Evolutionary conservation across 2,329 filamentous ascomycete genomes (phyloP).

Genomic region (Fusarium ramigenum): DNA sequence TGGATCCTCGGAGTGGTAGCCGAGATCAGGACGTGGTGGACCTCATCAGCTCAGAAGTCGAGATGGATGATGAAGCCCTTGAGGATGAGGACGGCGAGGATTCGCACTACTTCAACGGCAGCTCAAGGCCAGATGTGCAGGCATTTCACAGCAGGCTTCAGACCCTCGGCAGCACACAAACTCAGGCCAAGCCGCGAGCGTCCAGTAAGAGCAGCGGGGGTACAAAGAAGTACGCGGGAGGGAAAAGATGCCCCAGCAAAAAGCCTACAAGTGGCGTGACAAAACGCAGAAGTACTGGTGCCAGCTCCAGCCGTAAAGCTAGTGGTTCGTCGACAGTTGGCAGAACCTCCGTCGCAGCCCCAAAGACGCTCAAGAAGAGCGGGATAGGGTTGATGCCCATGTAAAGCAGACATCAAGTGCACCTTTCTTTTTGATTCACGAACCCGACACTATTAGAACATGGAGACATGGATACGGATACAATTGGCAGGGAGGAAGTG

Average conservation of each 20-base stretch:
- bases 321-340: constrained; percentile 44
- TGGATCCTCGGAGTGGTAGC: constrained; percentile 47
- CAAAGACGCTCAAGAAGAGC: constrained; percentile 47
- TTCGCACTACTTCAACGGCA: constrained; percentile 59
- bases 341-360: constrained; percentile 30
- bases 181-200: constrained; percentile 40
- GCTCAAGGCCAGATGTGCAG: constrained; percentile 44
- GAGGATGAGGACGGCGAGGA: constrained; percentile 52
- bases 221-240: constrained; percentile 43
- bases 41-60: constrained; percentile 60
- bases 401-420: constrained; percentile 31
- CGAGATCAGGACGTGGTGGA: constrained; percentile 60
- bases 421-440: constrained; percentile 1
- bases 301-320: constrained; percentile 43
- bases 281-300: constrained; percentile 45
- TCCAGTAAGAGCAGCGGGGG: constrained; percentile 42
- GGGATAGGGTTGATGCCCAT: constrained; percentile 48
- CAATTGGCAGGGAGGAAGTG: constrained; percentile 2
- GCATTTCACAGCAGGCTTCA: constrained; percentile 49
- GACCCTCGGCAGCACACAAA: constrained; percentile 41
- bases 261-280: constrained; percentile 43
- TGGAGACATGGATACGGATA: background rate
- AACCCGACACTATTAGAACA: constrained; percentile 3
- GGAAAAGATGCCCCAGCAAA: constrained; percentile 45
- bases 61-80: constrained; percentile 50